Evolutionary conservation across 805 yeast genomes (phyloP).

Genomic region (Teunomyces cretensis): DNA sequence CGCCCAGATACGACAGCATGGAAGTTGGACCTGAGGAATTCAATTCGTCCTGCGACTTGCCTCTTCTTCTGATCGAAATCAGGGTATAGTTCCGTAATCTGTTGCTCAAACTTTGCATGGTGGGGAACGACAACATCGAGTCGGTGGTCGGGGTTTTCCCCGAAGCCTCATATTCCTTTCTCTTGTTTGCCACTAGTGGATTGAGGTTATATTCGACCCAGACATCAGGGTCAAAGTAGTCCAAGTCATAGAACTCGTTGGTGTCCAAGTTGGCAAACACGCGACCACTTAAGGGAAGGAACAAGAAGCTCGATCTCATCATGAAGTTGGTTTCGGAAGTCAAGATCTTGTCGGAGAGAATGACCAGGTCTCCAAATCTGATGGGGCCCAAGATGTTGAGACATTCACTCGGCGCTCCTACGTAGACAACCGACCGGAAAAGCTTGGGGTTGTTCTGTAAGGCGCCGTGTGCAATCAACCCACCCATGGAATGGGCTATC

Average conservation of each 20-base stretch:
- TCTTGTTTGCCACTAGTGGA: conserved; percentile 60
- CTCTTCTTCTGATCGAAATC: conserved; percentile 2
- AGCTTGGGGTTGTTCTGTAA: conserved; percentile 66
- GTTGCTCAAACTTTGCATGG: conserved; percentile 26
- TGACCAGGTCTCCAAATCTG: conserved; percentile 75
- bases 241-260: conserved; percentile 59
- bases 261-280: conserved; percentile 67
- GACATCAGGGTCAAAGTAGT: conserved; percentile 74
- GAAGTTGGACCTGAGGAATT: background rate
- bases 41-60: background rate
- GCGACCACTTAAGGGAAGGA: conserved; percentile 73
- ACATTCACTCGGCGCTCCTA: conserved; percentile 82
- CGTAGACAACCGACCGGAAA: conserved; percentile 75
- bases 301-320: conserved; percentile 82
- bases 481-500: conserved; percentile 95
- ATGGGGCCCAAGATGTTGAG: conserved; percentile 85
- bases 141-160: conserved; percentile 1
- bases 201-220: conserved; percentile 78
- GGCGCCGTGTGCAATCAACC: conserved; percentile 77
- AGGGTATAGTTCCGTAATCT: conserved; percentile 26
- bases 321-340: conserved; percentile 82
- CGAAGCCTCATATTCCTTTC: conserved; percentile 24
- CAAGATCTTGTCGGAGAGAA: conserved; percentile 69
- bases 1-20: background rate
- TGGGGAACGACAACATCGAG: conserved; percentile 15